A percentile compares a stretch with the other conserved stretches of the same genome.
Evolutionary conservation across 2,329 filamentous ascomycete genomes (phyloP).

Genomic region (Calonectria pseudoreteaudii): DNA sequence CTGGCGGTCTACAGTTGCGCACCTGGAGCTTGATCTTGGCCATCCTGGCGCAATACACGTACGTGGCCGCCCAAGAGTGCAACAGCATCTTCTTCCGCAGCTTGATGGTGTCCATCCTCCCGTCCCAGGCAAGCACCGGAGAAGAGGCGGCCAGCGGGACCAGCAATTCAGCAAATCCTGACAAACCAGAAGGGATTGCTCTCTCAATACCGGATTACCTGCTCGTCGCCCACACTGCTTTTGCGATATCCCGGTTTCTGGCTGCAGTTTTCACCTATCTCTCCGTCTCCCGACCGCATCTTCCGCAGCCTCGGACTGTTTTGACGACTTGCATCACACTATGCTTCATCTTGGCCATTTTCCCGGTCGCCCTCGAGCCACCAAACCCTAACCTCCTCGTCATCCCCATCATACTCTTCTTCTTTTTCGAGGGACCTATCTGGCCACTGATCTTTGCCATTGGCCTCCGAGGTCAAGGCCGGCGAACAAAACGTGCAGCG

Average conservation of each 20-base stretch:
- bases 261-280: constrained; percentile 74
- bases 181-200: constrained; percentile 58
- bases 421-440: constrained; percentile 85
- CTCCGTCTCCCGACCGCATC: constrained; percentile 58
- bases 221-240: constrained; percentile 77
- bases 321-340: constrained; percentile 71
- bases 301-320: constrained; percentile 76
- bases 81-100: constrained; percentile 70
- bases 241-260: constrained; percentile 79
- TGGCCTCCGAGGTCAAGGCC: constrained; percentile 82
- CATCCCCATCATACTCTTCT: constrained; percentile 75
- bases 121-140: constrained; percentile 38
- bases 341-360: constrained; percentile 68
- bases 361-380: constrained; percentile 60
- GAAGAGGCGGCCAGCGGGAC: constrained; percentile 37
- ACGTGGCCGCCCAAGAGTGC: constrained; percentile 79
- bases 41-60: constrained; percentile 81
- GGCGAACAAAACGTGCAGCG: constrained; percentile 82
- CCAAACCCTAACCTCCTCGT: constrained; percentile 61
- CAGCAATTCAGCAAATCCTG: constrained; percentile 45
- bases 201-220: constrained; percentile 74
- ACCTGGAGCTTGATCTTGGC: constrained; percentile 75
- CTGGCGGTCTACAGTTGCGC: constrained; percentile 64
- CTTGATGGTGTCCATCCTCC: constrained; percentile 59
- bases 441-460: constrained; percentile 87